Evolutionary conservation across 2,329 filamentous ascomycete species (phyloP).

Genomic region (Pseudocercospora pini-densiflorae): DNA sequence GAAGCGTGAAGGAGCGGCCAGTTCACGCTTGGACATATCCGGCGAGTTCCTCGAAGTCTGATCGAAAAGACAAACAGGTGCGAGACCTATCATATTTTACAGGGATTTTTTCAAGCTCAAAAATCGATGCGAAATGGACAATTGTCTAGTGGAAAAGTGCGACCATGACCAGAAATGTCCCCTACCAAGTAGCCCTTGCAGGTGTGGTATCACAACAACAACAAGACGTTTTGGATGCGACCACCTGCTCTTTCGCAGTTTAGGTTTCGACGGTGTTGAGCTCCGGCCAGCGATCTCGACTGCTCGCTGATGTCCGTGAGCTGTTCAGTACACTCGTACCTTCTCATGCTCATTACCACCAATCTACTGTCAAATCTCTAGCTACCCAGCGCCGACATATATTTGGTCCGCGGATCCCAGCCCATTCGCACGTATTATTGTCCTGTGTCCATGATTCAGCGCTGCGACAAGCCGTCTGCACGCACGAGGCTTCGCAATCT

Average conservation of each 20-base stretch:
- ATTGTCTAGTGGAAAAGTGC: not conserved
- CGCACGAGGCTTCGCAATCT: not conserved
- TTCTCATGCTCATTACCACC: not conserved
- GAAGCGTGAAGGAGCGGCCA: not conserved
- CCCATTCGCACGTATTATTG: not conserved
- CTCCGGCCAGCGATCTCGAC: not conserved
- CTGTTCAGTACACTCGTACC: not conserved
- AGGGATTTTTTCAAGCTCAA: not conserved
- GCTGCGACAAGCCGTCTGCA: slow-evolving; percentile 3
- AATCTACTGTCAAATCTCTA: not conserved
- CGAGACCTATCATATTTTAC: not conserved
- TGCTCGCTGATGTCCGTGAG: not conserved
- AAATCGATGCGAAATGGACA: not conserved
- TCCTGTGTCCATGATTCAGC: not conserved
- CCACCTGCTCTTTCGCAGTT: not conserved
- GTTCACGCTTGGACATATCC: slow-evolving; percentile 5
- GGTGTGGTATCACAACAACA: not conserved
- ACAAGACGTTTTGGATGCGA: not conserved
- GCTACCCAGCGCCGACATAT: not conserved
- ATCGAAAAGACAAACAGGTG: not conserved
- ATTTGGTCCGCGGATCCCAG: not conserved
- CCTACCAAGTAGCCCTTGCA: not conserved
- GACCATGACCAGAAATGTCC: not conserved
- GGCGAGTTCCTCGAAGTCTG: not conserved
- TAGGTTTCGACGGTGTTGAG: not conserved